phyloP scores from a whole-genome alignment of 192 early-diverging fungal genomes.

The Backusella macrospora region DNA sequence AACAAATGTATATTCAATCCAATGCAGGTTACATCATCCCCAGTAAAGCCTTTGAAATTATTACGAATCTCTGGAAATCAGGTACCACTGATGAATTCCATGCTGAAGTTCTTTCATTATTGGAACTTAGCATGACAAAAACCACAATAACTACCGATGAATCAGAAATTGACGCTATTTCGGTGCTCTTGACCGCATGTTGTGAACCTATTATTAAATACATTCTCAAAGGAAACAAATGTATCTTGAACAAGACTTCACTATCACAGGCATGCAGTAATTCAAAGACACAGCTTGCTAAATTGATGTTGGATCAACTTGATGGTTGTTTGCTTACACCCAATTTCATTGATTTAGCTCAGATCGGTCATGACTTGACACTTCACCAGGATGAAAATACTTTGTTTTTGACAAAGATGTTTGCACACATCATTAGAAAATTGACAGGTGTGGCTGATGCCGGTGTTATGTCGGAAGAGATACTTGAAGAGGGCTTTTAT shows the following conservation, averaged over 20 bases:
- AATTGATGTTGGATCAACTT: background rate
- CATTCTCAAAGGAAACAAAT: constrained; percentile 20
- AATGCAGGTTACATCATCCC: constrained; percentile 11
- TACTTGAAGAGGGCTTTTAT: constrained; percentile 3
- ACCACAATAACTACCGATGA: background rate
- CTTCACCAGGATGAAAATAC: background rate
- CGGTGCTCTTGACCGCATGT: constrained; percentile 16
- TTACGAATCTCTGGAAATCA: constrained; percentile 21
- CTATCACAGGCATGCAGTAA: background rate
- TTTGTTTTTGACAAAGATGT: constrained; percentile 7
- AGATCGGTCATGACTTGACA: constrained; percentile 10
- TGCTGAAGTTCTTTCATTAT: constrained; percentile 22
- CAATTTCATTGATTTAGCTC: constrained; percentile 15
- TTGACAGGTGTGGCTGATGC: constrained; percentile 17
- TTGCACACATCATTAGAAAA: constrained; percentile 22
- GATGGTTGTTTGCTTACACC: background rate
- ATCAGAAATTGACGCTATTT: constrained; percentile 1
- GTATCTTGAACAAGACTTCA: background rate
- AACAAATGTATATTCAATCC: background rate
- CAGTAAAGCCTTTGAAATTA: constrained; percentile 24
- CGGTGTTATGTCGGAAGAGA: constrained; percentile 8
- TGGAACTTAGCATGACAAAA: constrained; percentile 22
- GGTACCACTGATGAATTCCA: constrained; percentile 4
- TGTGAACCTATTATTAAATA: constrained; percentile 22
- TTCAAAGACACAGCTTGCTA: constrained; percentile 3